Evolutionary conservation across 768 basidiomycete genomes (phyloP).

Genomic region (Agaricus subrufescens): DNA sequence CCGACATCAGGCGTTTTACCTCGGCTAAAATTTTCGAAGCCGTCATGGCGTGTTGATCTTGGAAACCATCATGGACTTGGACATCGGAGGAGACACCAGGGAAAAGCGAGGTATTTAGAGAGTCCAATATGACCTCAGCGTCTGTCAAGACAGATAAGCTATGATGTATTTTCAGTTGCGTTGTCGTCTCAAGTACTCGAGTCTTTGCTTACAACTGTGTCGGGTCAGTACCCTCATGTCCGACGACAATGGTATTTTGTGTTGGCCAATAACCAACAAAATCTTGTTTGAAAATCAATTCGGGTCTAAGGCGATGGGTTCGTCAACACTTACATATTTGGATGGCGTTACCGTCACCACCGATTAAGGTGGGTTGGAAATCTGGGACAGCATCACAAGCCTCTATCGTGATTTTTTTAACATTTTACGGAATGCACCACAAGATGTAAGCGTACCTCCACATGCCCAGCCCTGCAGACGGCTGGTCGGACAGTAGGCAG

Average conservation of each 20-base stretch:
- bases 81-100: slow-evolving; percentile 44
- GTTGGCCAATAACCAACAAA: slow-evolving; percentile 55
- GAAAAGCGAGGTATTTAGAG: slow-evolving; percentile 44
- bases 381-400: slow-evolving; percentile 37
- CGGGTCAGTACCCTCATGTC: slow-evolving; percentile 60
- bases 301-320: neutral
- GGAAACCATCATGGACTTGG: slow-evolving; percentile 51
- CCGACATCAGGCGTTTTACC: slow-evolving; percentile 33
- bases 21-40: slow-evolving; percentile 39
- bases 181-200: neutral
- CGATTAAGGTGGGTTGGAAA: slow-evolving; percentile 37
- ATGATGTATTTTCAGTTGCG: neutral
- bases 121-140: slow-evolving; percentile 31
- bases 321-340: slow-evolving; percentile 38
- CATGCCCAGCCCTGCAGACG: slow-evolving; percentile 37
- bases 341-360: slow-evolving; percentile 44
- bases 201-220: slow-evolving; percentile 36
- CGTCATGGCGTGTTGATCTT: slow-evolving; percentile 42
- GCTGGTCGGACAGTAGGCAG: slow-evolving; percentile 44
- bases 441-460: slow-evolving; percentile 27
- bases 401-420: slow-evolving; percentile 17
- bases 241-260: slow-evolving; percentile 49
- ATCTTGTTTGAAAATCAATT: slow-evolving; percentile 22
- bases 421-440: neutral
- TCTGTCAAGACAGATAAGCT: slow-evolving; percentile 53